phyloP scores from a whole-genome alignment of 2,329 filamentous ascomycete genomes.

The Colletotrichum euphorbiae region DNA sequence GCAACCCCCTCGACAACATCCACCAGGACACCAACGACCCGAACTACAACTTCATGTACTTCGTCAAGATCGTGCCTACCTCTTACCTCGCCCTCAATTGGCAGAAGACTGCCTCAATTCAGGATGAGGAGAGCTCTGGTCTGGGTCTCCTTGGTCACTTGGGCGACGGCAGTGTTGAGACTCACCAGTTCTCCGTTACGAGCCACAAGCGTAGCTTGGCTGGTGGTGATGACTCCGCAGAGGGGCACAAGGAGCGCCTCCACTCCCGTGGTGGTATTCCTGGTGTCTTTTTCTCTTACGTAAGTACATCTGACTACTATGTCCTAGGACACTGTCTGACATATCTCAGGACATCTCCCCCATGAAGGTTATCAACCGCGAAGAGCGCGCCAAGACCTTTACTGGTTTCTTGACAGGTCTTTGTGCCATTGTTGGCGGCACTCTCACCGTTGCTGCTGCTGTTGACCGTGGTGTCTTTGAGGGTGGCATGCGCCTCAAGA shows the following conservation, averaged over 20 bases:
- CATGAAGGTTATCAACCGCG: constrained; percentile 99
- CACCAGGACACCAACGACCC: constrained; percentile 82
- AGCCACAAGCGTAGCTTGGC: constrained; percentile 90
- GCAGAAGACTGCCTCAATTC: constrained; percentile 68
- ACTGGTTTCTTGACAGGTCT: constrained; percentile 92
- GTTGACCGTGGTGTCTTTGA: constrained; percentile 93
- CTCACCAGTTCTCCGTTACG: constrained; percentile 98
- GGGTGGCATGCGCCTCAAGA: constrained; percentile 85
- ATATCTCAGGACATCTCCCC: constrained; percentile 88
- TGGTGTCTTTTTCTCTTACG: constrained; percentile 98
- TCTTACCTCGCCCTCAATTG: constrained; percentile 94
- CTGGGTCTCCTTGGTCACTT: constrained; percentile 77
- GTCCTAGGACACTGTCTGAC: constrained; percentile 41
- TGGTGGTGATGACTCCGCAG: constrained; percentile 85
- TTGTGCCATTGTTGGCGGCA: constrained; percentile 94
- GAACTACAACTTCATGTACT: constrained; percentile 98
- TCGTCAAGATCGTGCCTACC: constrained; percentile 97
- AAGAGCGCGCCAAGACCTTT: constrained; percentile 89
- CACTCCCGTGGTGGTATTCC: constrained; percentile 94
- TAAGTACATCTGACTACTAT: constrained; percentile 60
- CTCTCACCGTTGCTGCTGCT: constrained; percentile 93
- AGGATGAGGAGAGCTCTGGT: constrained; percentile 65
- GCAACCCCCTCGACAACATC: constrained; percentile 89
- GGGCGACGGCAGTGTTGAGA: constrained; percentile 86
- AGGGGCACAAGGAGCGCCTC: constrained; percentile 91